Percentiles rank a stretch among this genome's conserved stretches.
Evolutionary conservation across 176 grass and related monocot species (phyloP).

Genomic region (Puya raimondii): DNA sequence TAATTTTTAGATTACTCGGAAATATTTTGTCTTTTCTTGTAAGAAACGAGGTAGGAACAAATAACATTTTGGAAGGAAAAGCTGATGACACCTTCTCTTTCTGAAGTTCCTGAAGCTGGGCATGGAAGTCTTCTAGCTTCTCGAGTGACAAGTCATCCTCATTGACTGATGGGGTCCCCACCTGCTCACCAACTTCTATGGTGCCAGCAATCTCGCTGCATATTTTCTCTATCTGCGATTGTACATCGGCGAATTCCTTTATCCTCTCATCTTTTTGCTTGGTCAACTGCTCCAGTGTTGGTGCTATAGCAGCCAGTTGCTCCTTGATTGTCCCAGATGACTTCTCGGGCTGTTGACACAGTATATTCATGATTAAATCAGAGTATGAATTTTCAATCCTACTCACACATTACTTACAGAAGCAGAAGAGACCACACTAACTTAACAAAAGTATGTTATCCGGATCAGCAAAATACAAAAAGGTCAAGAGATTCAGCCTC

Average conservation of each 20-base stretch:
- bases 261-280: slow-evolving; percentile 81
- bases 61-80: background rate
- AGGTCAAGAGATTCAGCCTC: too few species aligned
- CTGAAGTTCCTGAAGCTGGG: slow-evolving; percentile 85
- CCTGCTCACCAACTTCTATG: slow-evolving; percentile 53
- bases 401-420: too few species aligned
- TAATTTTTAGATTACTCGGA: background rate
- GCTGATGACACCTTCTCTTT: slow-evolving; percentile 76
- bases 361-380: background rate
- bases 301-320: slow-evolving; percentile 78
- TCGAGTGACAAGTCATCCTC: slow-evolving; percentile 84
- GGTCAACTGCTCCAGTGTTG: slow-evolving; percentile 67
- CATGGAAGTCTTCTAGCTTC: slow-evolving; percentile 72
- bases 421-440: too few species aligned
- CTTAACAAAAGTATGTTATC: too few species aligned
- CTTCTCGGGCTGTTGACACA: slow-evolving; percentile 70
- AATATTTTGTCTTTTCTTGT: background rate
- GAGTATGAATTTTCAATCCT: too few species aligned
- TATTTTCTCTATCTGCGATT: slow-evolving; percentile 87
- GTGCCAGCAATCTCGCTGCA: slow-evolving; percentile 87
- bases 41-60: background rate
- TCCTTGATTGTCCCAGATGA: slow-evolving; percentile 90
- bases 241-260: slow-evolving; percentile 61
- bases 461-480: too few species aligned
- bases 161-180: slow-evolving; percentile 55